Percentiles rank a stretch among this genome's conserved stretches.
Evolutionary conservation across 352 stramenopile species (phyloP).

Genomic region (Phytophthora idaei): DNA sequence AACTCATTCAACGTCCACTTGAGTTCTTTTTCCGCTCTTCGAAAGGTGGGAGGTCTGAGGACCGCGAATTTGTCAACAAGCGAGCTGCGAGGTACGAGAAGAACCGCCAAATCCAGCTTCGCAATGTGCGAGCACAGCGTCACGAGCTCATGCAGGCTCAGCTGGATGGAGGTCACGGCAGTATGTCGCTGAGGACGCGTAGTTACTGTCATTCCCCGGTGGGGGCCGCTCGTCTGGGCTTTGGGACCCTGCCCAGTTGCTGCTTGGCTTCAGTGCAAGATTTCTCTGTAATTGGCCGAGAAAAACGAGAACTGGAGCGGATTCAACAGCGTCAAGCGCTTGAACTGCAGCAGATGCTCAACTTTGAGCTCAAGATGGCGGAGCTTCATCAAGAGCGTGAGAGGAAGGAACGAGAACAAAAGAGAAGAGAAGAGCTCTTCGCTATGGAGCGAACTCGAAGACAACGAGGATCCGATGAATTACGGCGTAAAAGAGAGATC

Average conservation of each 20-base stretch:
- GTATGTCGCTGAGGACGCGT: conserved; percentile 59
- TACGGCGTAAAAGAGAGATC: conserved; percentile 49
- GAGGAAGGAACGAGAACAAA: conserved; percentile 54
- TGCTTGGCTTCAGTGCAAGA: conserved; percentile 25
- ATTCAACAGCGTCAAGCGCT: conserved; percentile 68
- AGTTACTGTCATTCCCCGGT: conserved; percentile 62
- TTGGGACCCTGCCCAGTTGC: not conserved
- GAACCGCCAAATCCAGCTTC: conserved; percentile 54
- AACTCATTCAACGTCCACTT: conserved; percentile 61
- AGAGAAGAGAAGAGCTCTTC: conserved; percentile 48
- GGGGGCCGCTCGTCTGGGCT: conserved; percentile 25
- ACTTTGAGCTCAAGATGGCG: conserved; percentile 69
- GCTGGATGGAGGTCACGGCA: conserved; percentile 43
- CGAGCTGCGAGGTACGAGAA: conserved; percentile 66
- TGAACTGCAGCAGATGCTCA: conserved; percentile 77
- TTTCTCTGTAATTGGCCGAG: conserved; percentile 64
- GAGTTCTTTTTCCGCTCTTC: conserved; percentile 60
- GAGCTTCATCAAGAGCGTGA: conserved; percentile 61
- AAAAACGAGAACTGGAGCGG: conserved; percentile 72
- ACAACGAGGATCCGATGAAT: conserved; percentile 64
- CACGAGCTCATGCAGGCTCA: conserved; percentile 66
- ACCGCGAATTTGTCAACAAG: conserved; percentile 52
- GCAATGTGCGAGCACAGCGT: conserved; percentile 54
- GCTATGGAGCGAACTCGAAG: conserved; percentile 43
- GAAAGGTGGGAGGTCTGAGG: conserved; percentile 24